These are phyloP conservation scores for Fusarium burgessii DNA, from an alignment of 2,329 filamentous ascomycete species.

Conservation along the genomic window DNA sequence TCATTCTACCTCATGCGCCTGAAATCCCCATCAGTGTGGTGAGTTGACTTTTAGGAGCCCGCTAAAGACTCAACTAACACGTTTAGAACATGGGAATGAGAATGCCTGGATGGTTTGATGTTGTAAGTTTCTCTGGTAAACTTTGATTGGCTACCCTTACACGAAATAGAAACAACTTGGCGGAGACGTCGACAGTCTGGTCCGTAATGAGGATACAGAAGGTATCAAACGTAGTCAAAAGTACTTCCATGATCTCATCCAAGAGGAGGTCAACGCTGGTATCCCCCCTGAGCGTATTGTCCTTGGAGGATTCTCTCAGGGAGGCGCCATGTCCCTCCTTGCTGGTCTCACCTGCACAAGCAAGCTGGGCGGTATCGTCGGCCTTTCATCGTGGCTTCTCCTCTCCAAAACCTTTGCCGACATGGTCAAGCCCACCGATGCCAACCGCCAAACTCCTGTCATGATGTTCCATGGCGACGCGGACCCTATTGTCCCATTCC, in stretches of 20 bases:
- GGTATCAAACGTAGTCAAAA: constrained; percentile 80
- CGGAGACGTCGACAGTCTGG: constrained; percentile 48
- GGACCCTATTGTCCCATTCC: constrained; percentile 78
- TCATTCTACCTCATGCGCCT: constrained; percentile 93
- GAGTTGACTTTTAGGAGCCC: constrained; percentile 22
- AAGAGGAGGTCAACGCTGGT: constrained; percentile 81
- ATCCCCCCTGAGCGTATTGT: constrained; percentile 87
- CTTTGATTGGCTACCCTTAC: constrained; percentile 2
- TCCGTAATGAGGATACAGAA: constrained; percentile 69
- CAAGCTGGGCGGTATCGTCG: constrained; percentile 89
- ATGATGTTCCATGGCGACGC: constrained; percentile 89
- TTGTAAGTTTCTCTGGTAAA: constrained; percentile 60
- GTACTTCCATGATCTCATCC: constrained; percentile 84
- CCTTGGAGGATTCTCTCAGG: constrained; percentile 87
- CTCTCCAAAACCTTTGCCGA: constrained; percentile 64
- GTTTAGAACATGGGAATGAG: constrained; percentile 46
- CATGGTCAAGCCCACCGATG: constrained; percentile 55
- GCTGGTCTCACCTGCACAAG: constrained; percentile 77
- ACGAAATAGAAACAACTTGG: constrained; percentile 50
- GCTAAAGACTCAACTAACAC: constrained; percentile 20
- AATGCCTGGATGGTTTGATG: constrained; percentile 92
- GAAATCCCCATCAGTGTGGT: constrained; percentile 81
- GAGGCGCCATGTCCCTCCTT: constrained; percentile 88
- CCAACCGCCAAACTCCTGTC: constrained; percentile 78
- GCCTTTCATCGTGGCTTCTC: constrained; percentile 84